These are phyloP conservation scores for Gloeostereum incarnatum DNA, from an alignment of 768 basidiomycete genomes.

Conservation along the genomic window DNA sequence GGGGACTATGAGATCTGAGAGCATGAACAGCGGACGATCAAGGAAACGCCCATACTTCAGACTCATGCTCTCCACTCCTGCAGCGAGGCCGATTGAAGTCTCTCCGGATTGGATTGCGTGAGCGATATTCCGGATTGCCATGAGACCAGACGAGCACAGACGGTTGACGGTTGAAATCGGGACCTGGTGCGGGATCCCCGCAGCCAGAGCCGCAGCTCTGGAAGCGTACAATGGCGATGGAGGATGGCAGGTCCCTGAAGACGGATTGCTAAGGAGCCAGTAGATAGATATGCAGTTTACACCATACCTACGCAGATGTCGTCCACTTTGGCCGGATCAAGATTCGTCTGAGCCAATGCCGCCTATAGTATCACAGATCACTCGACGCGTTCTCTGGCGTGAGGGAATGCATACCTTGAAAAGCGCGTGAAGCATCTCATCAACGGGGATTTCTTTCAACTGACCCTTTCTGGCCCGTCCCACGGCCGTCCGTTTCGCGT, in stretches of 20 bases:
- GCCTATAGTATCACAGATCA: slow-evolving; percentile 29
- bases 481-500: slow-evolving; percentile 84
- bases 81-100: slow-evolving; percentile 78
- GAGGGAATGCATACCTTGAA: slow-evolving; percentile 48
- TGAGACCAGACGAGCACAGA: slow-evolving; percentile 89
- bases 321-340: slow-evolving; percentile 66
- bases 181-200: slow-evolving; percentile 79
- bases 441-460: slow-evolving; percentile 79
- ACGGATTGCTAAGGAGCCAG: neutral
- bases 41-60: slow-evolving; percentile 42
- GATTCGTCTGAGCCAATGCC: slow-evolving; percentile 51
- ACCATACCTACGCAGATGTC: slow-evolving; percentile 76
- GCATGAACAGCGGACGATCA: neutral
- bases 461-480: slow-evolving; percentile 88
- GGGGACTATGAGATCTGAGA: slow-evolving; percentile 34
- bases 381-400: too few relatives aligned
- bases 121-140: slow-evolving; percentile 88
- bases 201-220: slow-evolving; percentile 78
- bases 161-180: slow-evolving; percentile 91
- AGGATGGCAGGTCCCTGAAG: slow-evolving; percentile 70
- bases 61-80: slow-evolving; percentile 79
- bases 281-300: neutral
- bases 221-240: slow-evolving; percentile 79
- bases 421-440: slow-evolving; percentile 76
- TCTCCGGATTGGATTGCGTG: slow-evolving; percentile 81